These are phyloP conservation scores for apple (Malus domestica) DNA, from an alignment of 306 rosid genomes.

Conservation along the genomic window DNA sequence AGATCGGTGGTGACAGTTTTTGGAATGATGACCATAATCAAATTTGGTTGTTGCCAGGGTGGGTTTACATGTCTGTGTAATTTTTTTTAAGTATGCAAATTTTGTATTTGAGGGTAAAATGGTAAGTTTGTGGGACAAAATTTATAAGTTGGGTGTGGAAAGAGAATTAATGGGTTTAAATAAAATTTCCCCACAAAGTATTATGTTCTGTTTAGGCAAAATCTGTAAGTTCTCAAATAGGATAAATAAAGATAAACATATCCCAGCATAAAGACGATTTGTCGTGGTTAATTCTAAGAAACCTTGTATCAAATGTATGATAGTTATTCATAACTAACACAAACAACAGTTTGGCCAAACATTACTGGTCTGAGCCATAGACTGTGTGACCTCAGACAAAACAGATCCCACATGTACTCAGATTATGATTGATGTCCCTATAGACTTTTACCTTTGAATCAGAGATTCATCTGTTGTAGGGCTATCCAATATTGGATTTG, in stretches of 20 bases:
- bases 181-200: not conserved
- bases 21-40: too few species aligned
- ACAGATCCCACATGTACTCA: slow-evolving; percentile 2
- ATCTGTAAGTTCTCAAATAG: not conserved
- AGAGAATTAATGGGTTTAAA: too few species aligned
- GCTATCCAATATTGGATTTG: slow-evolving; percentile 75
- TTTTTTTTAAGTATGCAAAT: too few species aligned
- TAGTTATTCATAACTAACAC: not conserved
- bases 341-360: not conserved
- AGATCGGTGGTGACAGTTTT: too few species aligned
- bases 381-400: slow-evolving; percentile 2
- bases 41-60: too few species aligned
- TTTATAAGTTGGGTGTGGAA: too few species aligned
- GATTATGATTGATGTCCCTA: not conserved
- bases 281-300: not conserved
- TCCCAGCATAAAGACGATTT: not conserved
- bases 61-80: too few species aligned
- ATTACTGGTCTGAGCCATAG: slow-evolving; percentile 7
- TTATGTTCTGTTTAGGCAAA: not conserved
- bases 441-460: slow-evolving; percentile 54
- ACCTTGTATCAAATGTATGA: not conserved
- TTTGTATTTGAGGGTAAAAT: too few species aligned
- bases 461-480: slow-evolving; percentile 72
- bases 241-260: not conserved
- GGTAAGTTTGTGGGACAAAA: too few species aligned